Evolutionary conservation across 768 basidiomycete genomes (phyloP), one percentile per base, ranked within the genome.

Genomic region (Tulasnella sp.): DNA sequence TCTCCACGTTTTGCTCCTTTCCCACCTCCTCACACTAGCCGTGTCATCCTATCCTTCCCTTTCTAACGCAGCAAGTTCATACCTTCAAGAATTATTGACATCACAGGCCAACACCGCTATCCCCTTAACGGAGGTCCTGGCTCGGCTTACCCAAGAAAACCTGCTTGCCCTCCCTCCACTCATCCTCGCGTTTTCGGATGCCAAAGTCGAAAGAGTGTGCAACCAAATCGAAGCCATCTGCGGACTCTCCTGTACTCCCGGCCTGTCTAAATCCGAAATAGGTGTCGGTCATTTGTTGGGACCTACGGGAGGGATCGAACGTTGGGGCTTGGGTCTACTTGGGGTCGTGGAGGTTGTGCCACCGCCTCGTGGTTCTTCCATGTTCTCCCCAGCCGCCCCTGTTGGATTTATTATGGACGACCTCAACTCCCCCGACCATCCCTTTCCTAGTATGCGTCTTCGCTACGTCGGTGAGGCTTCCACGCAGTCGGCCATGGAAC

Each of bases 261-360:
- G 67, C 79, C 7, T 67, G 75, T 15, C 84, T 17, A 79, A 87
- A 37, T 80, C 84, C 1, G 79, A 86, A n/a, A 85, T 93, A 40
- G 85, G 85, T 45, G 84, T 93, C 2, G 88, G 86, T 9, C 87
- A 87, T 74, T 85, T 95, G 6, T 86, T 97, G 0, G 95, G 95
- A 3, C 91, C 94, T 0, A 87, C 84, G 0, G 94, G 94, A 7
- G 91, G 92, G 0, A 89, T 97, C 22, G 94, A 97, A 80, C 90
- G 90, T 82, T 99, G 96, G 97, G 93, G 94, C 4, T 95, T 92
- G 91, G 88, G 88, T 69, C 81, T 99, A 4, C 86, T 99, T 37
- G 88, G 89, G 0, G 93, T 91, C n/a, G 83, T 98, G 49, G 91
- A 94, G 79, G 89, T 99, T 76, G 83, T 82, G 2, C 85, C 85